Conservation (phyloP, 352 stramenopile species). For the Phytophthora melonis region DNA sequence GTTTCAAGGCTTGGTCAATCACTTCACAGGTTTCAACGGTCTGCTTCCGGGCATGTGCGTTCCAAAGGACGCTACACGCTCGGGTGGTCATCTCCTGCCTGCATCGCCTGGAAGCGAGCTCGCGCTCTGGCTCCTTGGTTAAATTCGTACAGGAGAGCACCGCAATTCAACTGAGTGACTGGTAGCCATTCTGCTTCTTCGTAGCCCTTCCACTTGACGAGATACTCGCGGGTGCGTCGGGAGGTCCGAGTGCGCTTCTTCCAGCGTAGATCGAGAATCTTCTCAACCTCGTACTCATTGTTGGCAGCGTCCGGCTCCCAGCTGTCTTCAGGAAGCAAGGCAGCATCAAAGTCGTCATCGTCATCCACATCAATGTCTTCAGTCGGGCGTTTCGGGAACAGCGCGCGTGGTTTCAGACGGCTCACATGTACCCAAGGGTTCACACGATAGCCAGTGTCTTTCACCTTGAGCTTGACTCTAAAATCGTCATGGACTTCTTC, state of each 20-base stretch:
- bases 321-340: slow-evolving; percentile 5
- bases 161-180: slow-evolving; percentile 6
- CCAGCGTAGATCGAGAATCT: slow-evolving; percentile 11
- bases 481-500: slow-evolving; percentile 14
- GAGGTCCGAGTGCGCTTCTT: neutral
- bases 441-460: slow-evolving; percentile 13
- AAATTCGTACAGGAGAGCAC: slow-evolving; percentile 5
- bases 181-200: slow-evolving; percentile 6
- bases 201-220: slow-evolving; percentile 12
- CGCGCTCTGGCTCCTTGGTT: slow-evolving; percentile 2
- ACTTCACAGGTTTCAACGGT: neutral
- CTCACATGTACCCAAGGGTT: slow-evolving; percentile 19
- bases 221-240: neutral
- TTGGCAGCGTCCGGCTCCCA: slow-evolving; percentile 2
- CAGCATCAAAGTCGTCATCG: slow-evolving; percentile 13
- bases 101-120: slow-evolving; percentile 14
- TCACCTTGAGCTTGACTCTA: slow-evolving; percentile 5
- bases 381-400: neutral
- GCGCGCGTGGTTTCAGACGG: slow-evolving; percentile 3
- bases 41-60: neutral
- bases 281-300: slow-evolving; percentile 10
- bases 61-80: neutral
- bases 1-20: neutral
- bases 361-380: slow-evolving; percentile 4
- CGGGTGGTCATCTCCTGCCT: slow-evolving; percentile 13